Base-by-base conservation (phyloP, 257 asterid species). In the Primulina tabacum region DNA sequence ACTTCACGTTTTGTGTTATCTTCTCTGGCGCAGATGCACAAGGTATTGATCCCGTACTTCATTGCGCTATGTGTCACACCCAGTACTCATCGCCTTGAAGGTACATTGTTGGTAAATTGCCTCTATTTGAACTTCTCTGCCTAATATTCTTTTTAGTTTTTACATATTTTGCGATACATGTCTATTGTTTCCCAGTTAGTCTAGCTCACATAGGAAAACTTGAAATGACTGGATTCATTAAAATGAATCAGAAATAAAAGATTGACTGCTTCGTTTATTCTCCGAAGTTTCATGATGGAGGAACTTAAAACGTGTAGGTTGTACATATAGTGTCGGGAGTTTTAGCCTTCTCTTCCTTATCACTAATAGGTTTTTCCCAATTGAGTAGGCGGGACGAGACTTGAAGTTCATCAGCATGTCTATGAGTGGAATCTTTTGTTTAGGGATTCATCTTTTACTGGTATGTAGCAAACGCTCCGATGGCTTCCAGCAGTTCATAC, bases 31-130 rank as follows among this genome's bases (percentile, higher is more conserved):
- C 96, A 93, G 99, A 90, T 89, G 96, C 99, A 90, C 85, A 83
- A 83, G 83, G 95, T 87, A 68, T 77, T 93, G 90, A 75, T 93
- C 71, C 97, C 96, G 21, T 90, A 75, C 83, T 87, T 85, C 79
- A 85, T 90, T 62, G 88, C 99, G 35, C 90, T 93, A 38, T 87
- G 83, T 47, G 78, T 90, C 74, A 83, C 96, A 12, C 97, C 99
- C 35, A 84, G 91, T 82, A 92, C 91, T 29, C 97, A 90, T 73
- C 82, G 97, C 88, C 95, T 90, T 40, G 99, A 93, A 86, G 99
- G 99, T 72, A 90, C 97, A 37, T 77, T 93, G 74, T 69, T 93
- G 84, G 99, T 90, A 81, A 35, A 85, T 68, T 43, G 26, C 29
- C 72, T 61, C 80, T 58, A 64, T 76, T 47, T 75, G 17, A 18